Conservation (phyloP, 2,329 filamentous ascomycete genomes). For the Elsinoe fawcettii region DNA sequence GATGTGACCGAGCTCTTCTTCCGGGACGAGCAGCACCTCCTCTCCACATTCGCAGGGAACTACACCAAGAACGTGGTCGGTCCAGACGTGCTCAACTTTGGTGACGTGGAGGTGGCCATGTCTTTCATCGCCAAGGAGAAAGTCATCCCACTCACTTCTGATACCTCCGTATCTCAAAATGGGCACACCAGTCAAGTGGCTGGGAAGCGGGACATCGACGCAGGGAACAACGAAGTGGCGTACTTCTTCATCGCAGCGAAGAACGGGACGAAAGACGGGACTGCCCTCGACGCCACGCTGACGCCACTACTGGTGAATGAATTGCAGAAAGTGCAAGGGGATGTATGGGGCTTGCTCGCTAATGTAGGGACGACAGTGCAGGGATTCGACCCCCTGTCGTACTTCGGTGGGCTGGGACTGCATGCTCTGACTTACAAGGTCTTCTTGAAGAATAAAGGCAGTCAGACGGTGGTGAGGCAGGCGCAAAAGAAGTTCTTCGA, state of each 20-base stretch:
- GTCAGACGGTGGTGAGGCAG: background rate
- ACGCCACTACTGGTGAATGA: background rate
- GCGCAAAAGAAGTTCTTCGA: conserved; percentile 5
- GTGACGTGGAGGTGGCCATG: background rate
- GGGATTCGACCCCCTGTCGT: background rate
- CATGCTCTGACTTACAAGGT: conserved; percentile 4
- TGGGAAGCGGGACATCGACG: background rate
- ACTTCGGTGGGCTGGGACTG: background rate
- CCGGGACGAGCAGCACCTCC: background rate
- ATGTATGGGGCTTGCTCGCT: background rate
- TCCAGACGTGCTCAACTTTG: background rate
- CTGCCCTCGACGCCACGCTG: background rate
- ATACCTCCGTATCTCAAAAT: too few species aligned
- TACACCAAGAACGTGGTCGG: background rate
- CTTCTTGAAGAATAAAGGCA: background rate
- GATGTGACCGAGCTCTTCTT: conserved; percentile 6
- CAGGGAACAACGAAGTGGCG: background rate
- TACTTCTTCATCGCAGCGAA: background rate
- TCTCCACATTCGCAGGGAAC: background rate
- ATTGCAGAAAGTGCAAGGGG: background rate
- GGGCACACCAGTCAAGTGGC: too few species aligned
- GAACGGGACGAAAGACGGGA: background rate
- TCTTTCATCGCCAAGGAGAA: background rate
- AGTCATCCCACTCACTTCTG: background rate
- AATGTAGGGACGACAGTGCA: background rate